These are phyloP conservation scores for Apophysomyces variabilis DNA, from an alignment of 371 early-diverging fungal species.

Conservation along the genomic window DNA sequence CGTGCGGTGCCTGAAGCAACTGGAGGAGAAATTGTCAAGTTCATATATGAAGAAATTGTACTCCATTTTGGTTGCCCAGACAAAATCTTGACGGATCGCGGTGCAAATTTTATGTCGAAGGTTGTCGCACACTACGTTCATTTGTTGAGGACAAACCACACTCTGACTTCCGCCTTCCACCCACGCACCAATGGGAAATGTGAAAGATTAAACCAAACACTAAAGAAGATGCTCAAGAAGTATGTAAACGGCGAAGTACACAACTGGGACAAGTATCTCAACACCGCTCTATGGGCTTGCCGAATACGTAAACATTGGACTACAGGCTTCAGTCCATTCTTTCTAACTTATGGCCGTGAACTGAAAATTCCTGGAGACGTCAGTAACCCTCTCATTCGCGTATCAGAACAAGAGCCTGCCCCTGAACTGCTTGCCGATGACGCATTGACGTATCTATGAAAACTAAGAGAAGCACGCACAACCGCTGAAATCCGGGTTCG, in stretches of 20 bases:
- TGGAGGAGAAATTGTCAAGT: constrained; percentile 33
- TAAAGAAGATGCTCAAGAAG: constrained; percentile 24
- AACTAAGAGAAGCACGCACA: constrained; percentile 17
- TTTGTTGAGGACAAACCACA: background rate
- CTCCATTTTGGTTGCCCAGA: background rate
- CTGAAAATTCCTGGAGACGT: constrained; percentile 8
- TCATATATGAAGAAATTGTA: constrained; percentile 37
- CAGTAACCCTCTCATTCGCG: background rate
- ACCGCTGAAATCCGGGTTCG: constrained; percentile 18
- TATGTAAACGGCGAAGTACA: constrained; percentile 21
- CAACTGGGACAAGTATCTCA: constrained; percentile 18
- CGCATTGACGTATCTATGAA: too few species aligned
- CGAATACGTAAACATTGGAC: constrained; percentile 6
- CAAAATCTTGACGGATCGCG: background rate
- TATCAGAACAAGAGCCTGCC: too few species aligned
- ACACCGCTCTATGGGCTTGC: constrained; percentile 17
- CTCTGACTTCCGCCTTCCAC: constrained; percentile 17
- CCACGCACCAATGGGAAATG: constrained; percentile 23
- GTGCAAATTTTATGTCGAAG: constrained; percentile 13
- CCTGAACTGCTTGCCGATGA: too few species aligned
- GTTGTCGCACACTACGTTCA: background rate
- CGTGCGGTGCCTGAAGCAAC: constrained; percentile 36
- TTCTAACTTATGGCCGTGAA: constrained; percentile 11
- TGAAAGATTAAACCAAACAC: constrained; percentile 18
- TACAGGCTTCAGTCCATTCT: constrained; percentile 14